Evolutionary conservation across 148 eudicot species (phyloP), one percentile per base, ranked within the genome.

Genomic region (Bassia scoparia): DNA sequence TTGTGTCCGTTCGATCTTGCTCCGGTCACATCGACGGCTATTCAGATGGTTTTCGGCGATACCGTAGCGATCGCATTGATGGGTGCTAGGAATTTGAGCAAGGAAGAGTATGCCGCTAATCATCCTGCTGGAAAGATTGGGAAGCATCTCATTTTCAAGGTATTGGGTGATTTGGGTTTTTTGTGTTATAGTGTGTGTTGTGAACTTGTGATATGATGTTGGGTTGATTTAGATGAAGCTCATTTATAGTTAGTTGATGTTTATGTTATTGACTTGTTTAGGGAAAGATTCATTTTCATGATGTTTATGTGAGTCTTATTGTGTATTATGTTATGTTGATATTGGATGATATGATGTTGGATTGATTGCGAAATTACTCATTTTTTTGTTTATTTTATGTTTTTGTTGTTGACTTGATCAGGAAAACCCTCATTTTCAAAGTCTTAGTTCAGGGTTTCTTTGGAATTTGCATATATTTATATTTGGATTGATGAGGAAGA

Each of bases 1-100:
- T 83, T 96, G 82, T 96, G 99, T 30, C 99, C 99, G 2, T 95
- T 95, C 61, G 97, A 86, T 85, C 61, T 92, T 69, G 99, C 97
- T 31, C 96, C 99, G 48, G 97, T 90, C 33, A 96, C 96, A 3
- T 92, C 97, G 0, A 92, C 97, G 1, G 96, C 99, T n/a, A 96
- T 96, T 62, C 99, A 96, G 87, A 96, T 92, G 99, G 96, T 96
- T 44, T 96, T 96, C 59, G 97, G 99, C 55, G 97, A 92, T 58
- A 96, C 97, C 0, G 97, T 96, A 53, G 96, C 99, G 3, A 83
- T 96, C 41, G 97, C 96, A 5, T 74, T 96, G 80, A 96, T 96
- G 97, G 83, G 80, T 21, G 97, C 97, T 1, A 85, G 88, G 84
- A 86, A 82, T 73, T 85, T 96, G 89, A 96, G 76, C 1, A 87